Base-by-base conservation (phyloP, 2,329 filamentous ascomycete species). In the Aspergillus carbonarius region DNA sequence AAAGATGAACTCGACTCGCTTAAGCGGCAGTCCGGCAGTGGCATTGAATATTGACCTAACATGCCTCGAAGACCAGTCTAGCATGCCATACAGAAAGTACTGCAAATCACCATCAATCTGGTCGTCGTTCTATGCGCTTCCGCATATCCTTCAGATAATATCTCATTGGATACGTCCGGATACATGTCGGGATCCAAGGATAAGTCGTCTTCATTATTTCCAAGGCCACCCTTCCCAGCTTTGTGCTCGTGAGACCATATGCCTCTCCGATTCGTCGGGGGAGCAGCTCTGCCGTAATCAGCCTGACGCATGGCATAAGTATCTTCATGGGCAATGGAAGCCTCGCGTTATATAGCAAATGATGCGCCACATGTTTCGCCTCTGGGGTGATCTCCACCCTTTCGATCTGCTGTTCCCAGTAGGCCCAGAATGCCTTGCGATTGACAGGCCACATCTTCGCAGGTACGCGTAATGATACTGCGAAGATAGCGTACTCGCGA, bases 331-430 rank as follows among this genome's bases (percentile, higher is more conserved):
- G 62, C 7, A 74, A 37, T 1, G 71, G 72, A 15, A 66, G 51
- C 5, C 67, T 62, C 9, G 67, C 67, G 30, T 70, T 72, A 17
- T 65, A 67, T 1, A 74, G 63, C 2, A 74, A 57, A 48, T 73
- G 69, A 0, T 67, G 59, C 12, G 66, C 68, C 23, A 74, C 67
- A 10, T 60, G 62, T 17, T 63, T 63, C 1, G 72, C 72, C 52
- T 71, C 60, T 4, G 68, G 60, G 2, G 70, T 75, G 35, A 78
- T 63, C 25, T 73, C 55, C 15, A 76, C 63, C 1, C 66, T 71
- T 35, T 63, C 68, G 23, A 78, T 66, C 48, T 73, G 68, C 40
- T 68, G 58, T 56, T 78, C 61, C 76, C 75, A 77, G 63, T 78
- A 77, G 15, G 55, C 58, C 73, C 72, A 74, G 55, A 77, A 77